phyloP scores from a whole-genome alignment of 116 monocot species.

The Zostera marina region DNA sequence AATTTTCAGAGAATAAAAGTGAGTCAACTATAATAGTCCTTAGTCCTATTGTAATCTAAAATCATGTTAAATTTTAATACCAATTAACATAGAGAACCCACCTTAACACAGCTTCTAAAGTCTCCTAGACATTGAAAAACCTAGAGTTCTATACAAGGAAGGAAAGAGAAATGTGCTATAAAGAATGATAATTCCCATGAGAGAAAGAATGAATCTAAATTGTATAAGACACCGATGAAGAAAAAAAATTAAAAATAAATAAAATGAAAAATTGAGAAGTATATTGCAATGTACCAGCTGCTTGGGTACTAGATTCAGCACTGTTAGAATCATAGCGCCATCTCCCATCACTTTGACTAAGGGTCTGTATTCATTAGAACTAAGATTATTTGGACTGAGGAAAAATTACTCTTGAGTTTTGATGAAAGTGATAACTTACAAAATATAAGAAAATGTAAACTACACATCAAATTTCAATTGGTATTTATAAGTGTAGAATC shows the following conservation, averaged over 20 bases:
- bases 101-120: too few species aligned
- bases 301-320: slow-evolving; percentile 70
- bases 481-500: neutral
- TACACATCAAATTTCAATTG: neutral
- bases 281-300: slow-evolving; percentile 47
- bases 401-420: neutral
- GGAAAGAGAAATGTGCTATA: too few species aligned
- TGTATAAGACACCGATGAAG: neutral
- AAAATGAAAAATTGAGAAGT: neutral
- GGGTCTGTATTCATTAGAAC: slow-evolving; percentile 28
- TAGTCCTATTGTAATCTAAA: too few species aligned
- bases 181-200: too few species aligned
- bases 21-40: too few species aligned
- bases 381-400: neutral
- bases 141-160: too few species aligned
- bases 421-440: neutral
- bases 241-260: neutral
- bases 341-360: slow-evolving; percentile 94
- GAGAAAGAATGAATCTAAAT: neutral
- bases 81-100: too few species aligned
- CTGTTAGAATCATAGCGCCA: slow-evolving; percentile 69
- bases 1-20: neutral
- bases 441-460: neutral
- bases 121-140: too few species aligned
- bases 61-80: too few species aligned